These are phyloP conservation scores for Talaromyces rugulosus DNA, from an alignment of 2,329 filamentous ascomycete genomes.

Conservation along the genomic window DNA sequence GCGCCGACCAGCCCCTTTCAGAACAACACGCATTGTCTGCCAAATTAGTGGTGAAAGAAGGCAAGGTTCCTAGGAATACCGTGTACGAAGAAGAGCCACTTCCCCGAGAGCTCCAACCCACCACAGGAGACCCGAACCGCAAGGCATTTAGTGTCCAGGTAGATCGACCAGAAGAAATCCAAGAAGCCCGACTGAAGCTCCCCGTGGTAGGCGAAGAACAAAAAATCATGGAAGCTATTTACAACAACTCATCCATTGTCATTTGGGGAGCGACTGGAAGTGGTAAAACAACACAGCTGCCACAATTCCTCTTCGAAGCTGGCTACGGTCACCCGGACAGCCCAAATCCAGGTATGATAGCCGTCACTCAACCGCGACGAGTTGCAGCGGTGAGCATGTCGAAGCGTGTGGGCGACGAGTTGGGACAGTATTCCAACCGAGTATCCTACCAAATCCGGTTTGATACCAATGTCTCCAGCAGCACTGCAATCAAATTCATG, in stretches of 20 bases:
- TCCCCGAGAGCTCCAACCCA: slow-evolving; percentile 35
- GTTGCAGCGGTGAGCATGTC: slow-evolving; percentile 97
- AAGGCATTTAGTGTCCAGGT: slow-evolving; percentile 76
- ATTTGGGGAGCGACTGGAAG: slow-evolving; percentile 94
- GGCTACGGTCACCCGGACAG: slow-evolving; percentile 78
- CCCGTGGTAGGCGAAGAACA: slow-evolving; percentile 95
- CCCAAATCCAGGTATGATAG: slow-evolving; percentile 85
- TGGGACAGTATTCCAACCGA: slow-evolving; percentile 69
- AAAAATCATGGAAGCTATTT: slow-evolving; percentile 94
- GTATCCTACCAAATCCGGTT: slow-evolving; percentile 96
- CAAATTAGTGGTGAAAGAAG: slow-evolving; percentile 24
- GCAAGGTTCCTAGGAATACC: slow-evolving; percentile 33
- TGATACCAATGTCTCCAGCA: slow-evolving; percentile 72
- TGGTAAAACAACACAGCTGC: slow-evolving; percentile 95
- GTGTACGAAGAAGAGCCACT: slow-evolving; percentile 37
- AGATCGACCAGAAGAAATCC: slow-evolving; percentile 65
- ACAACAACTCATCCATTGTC: slow-evolving; percentile 84
- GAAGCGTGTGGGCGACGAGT: slow-evolving; percentile 79
- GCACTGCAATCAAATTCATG: slow-evolving; percentile 97
- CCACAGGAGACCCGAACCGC: slow-evolving; percentile 47
- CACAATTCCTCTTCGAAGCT: slow-evolving; percentile 91
- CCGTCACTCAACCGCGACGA: slow-evolving; percentile 87
- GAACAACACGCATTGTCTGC: slow-evolving; percentile 22
- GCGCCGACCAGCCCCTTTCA: slow-evolving; percentile 28
- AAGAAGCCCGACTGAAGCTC: slow-evolving; percentile 71